Evolutionary conservation across 331 rosid genomes (phyloP).

Genomic region (Cucumis variabilis): DNA sequence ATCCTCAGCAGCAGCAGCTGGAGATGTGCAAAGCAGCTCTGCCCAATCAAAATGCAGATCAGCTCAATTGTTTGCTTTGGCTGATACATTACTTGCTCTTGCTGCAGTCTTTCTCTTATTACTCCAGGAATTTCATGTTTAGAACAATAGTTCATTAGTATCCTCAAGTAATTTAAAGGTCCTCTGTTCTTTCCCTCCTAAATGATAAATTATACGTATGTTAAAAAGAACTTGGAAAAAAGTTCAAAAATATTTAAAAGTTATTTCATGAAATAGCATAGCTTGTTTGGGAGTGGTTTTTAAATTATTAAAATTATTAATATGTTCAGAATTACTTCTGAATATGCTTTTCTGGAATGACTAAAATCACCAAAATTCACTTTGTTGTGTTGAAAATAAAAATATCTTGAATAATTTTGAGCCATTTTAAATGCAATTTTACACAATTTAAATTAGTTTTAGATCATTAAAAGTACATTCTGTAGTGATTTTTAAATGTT

Average conservation of each 20-base stretch:
- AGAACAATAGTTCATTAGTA: not conserved
- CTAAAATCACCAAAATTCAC: no score
- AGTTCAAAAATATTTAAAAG: not conserved
- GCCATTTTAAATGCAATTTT: no score
- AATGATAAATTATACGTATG: not conserved
- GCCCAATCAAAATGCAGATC: constrained; percentile 4
- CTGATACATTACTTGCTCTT: not conserved
- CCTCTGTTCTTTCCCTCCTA: not conserved
- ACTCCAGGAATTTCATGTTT: not conserved
- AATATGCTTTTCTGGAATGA: no score
- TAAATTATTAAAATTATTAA: no score
- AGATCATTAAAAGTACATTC: no score
- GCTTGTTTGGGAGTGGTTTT: no score
- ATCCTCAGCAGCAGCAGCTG: not conserved
- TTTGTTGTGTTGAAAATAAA: no score
- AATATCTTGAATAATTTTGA: not conserved
- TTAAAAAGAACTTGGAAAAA: not conserved
- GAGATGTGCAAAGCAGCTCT: not conserved
- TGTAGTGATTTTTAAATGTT: no score
- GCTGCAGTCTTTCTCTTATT: constrained; percentile 15
- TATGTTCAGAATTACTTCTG: no score
- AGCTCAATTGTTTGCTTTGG: not conserved
- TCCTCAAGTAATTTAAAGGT: not conserved
- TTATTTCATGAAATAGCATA: no score
- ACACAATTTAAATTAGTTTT: no score